Evolutionary conservation across 2,329 filamentous ascomycete species (phyloP).

Genomic region (Fonsecaea erecta): DNA sequence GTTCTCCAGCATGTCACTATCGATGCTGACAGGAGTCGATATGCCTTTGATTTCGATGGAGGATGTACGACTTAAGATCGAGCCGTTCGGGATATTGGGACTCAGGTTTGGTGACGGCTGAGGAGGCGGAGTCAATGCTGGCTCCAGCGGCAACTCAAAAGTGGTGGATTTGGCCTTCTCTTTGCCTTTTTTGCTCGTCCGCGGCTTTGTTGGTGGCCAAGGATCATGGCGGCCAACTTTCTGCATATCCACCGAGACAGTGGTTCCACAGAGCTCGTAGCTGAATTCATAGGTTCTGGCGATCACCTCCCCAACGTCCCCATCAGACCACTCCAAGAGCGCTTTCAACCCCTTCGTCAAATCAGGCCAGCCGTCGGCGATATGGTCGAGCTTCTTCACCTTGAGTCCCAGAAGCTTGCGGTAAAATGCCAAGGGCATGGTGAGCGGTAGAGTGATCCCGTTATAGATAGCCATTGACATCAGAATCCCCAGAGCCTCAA

Average conservation of each 20-base stretch:
- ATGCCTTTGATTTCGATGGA: slow-evolving; percentile 31
- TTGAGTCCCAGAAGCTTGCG: slow-evolving; percentile 73
- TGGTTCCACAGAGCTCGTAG: slow-evolving; percentile 61
- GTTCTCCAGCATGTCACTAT: slow-evolving; percentile 27
- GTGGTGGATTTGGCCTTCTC: slow-evolving; percentile 35
- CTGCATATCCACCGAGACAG: slow-evolving; percentile 61
- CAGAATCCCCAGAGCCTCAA: slow-evolving; percentile 84
- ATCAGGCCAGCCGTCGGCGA: slow-evolving; percentile 85
- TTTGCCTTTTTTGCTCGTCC: slow-evolving; percentile 30
- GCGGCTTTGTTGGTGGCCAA: slow-evolving; percentile 16
- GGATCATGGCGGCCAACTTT: slow-evolving; percentile 41
- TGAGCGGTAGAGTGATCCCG: slow-evolving; percentile 85
- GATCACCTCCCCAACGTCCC: slow-evolving; percentile 80
- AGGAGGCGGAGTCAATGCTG: slow-evolving; percentile 24
- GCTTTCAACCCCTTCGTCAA: slow-evolving; percentile 74
- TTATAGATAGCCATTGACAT: slow-evolving; percentile 92
- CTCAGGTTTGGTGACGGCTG: slow-evolving; percentile 25
- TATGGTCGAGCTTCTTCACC: slow-evolving; percentile 72
- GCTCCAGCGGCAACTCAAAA: slow-evolving; percentile 31
- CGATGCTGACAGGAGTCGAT: slow-evolving; percentile 27
- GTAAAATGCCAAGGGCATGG: slow-evolving; percentile 85
- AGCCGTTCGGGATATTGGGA: slow-evolving; percentile 12
- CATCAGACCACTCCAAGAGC: slow-evolving; percentile 79
- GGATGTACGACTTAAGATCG: slow-evolving; percentile 24
- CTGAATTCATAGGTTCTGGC: slow-evolving; percentile 86